phyloP scores from a whole-genome alignment of 139 green algal species.

The Diplosphaera chodatii region DNA sequence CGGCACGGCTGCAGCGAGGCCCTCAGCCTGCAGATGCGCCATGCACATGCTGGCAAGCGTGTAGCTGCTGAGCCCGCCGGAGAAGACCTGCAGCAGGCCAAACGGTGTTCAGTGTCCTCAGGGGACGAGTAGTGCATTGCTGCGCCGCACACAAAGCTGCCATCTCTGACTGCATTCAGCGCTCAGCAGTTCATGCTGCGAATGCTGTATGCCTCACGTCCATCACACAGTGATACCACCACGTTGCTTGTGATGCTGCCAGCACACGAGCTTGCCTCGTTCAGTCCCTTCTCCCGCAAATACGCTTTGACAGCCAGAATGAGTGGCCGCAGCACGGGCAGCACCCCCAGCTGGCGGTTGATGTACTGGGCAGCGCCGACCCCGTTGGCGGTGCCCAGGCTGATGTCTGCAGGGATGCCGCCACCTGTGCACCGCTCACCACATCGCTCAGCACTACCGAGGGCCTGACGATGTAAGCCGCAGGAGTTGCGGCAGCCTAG shows the following conservation, averaged over 20 bases:
- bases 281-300: slow-evolving; percentile 50
- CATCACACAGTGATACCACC: too few species aligned
- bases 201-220: too few species aligned
- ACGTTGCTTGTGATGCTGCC: too few species aligned
- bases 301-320: slow-evolving; percentile 63
- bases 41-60: slow-evolving; percentile 64
- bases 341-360: slow-evolving; percentile 15
- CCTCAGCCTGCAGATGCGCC: slow-evolving; percentile 58
- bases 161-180: too few species aligned
- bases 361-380: slow-evolving; percentile 48
- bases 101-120: too few species aligned
- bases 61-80: slow-evolving; percentile 65
- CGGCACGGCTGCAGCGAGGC: slow-evolving; percentile 1
- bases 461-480: too few species aligned
- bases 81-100: slow-evolving; percentile 28
- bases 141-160: too few species aligned
- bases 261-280: slow-evolving; percentile 43
- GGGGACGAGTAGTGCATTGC: too few species aligned
- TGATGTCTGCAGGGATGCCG: slow-evolving; percentile 56
- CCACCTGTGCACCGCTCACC: neutral
- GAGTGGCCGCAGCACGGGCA: slow-evolving; percentile 58
- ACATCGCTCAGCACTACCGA: too few species aligned
- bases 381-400: slow-evolving; percentile 61
- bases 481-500: too few species aligned
- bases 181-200: neutral